Evolutionary conservation across 2,329 filamentous ascomycete species (phyloP).

Genomic region (Microdochium bolleyi): DNA sequence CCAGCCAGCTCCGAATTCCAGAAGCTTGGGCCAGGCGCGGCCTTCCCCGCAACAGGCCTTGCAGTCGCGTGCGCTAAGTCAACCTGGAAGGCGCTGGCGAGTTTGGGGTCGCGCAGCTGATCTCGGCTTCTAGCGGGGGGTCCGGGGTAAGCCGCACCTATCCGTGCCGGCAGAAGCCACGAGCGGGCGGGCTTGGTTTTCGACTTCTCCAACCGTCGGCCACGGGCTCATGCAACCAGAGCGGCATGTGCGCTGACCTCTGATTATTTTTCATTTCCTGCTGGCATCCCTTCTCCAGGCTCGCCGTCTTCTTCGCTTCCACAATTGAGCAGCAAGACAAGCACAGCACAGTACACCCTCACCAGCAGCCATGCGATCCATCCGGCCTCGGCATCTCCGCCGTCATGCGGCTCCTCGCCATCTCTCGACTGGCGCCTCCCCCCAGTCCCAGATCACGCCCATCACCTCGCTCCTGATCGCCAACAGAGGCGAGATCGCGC

Average conservation of each 20-base stretch:
- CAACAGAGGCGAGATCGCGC: constrained; percentile 92
- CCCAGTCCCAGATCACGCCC: constrained; percentile 31
- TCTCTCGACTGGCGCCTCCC: constrained; percentile 22
- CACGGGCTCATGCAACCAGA: too few relatives aligned
- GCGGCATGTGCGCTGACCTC: too few relatives aligned
- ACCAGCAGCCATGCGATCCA: constrained; percentile 40
- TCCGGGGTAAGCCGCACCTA: not conserved
- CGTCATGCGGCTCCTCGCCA: constrained; percentile 33
- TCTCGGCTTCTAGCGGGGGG: not conserved
- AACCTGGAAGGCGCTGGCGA: not conserved
- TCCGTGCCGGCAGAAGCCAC: not conserved
- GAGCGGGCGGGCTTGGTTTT: not conserved
- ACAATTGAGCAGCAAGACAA: not conserved
- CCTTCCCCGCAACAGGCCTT: not conserved
- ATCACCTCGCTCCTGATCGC: constrained; percentile 85
- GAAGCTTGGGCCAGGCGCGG: not conserved
- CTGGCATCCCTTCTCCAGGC: too few relatives aligned
- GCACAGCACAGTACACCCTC: not conserved
- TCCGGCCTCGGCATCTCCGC: constrained; percentile 41
- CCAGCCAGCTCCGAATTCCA: not conserved
- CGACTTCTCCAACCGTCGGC: too few relatives aligned
- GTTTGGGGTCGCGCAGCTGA: not conserved
- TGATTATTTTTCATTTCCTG: too few relatives aligned
- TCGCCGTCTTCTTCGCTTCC: not conserved
- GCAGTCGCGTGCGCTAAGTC: not conserved